These are phyloP conservation scores for Conticribra weissflogii DNA, from an alignment of 108 stramenopile species.

Conservation along the genomic window DNA sequence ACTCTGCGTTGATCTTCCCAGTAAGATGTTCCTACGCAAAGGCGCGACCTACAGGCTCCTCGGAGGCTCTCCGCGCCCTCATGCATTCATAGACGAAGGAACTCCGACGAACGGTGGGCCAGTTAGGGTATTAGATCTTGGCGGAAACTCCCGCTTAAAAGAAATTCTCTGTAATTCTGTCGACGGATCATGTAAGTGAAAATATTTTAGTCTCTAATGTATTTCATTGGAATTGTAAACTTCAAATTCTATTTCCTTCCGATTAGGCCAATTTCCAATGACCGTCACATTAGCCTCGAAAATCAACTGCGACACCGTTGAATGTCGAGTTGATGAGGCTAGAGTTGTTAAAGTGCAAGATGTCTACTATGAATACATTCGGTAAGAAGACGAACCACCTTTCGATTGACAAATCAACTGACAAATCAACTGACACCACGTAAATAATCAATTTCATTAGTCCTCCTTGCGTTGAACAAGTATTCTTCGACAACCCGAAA, in stretches of 20 bases:
- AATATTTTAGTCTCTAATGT: too few relatives aligned
- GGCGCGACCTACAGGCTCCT: slow-evolving; percentile 63
- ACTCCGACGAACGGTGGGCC: slow-evolving; percentile 30
- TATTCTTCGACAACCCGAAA: slow-evolving; percentile 60
- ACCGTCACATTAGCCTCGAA: slow-evolving; percentile 48
- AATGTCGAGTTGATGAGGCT: slow-evolving; percentile 57
- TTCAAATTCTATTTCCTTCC: too few relatives aligned
- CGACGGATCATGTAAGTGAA: slow-evolving; percentile 17
- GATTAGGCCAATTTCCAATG: slow-evolving; percentile 34
- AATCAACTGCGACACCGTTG: slow-evolving; percentile 59
- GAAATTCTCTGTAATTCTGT: slow-evolving; percentile 46
- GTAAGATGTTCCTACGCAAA: slow-evolving; percentile 48
- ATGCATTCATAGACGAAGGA: slow-evolving; percentile 40
- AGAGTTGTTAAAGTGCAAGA: slow-evolving; percentile 50
- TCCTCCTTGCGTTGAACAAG: slow-evolving; percentile 63
- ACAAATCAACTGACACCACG: too few relatives aligned
- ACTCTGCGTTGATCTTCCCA: slow-evolving; percentile 49
- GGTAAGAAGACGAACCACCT: too few relatives aligned
- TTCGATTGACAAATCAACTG: too few relatives aligned
- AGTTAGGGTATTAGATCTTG: slow-evolving; percentile 29
- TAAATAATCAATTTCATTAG: too few relatives aligned
- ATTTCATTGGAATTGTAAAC: too few relatives aligned
- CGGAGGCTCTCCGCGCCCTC: slow-evolving; percentile 42
- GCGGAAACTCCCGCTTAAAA: slow-evolving; percentile 38
- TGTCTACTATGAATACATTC: slow-evolving; percentile 69